Conservation (phyloP, 768 basidiomycete species). For the Termitomyces titanicus region DNA sequence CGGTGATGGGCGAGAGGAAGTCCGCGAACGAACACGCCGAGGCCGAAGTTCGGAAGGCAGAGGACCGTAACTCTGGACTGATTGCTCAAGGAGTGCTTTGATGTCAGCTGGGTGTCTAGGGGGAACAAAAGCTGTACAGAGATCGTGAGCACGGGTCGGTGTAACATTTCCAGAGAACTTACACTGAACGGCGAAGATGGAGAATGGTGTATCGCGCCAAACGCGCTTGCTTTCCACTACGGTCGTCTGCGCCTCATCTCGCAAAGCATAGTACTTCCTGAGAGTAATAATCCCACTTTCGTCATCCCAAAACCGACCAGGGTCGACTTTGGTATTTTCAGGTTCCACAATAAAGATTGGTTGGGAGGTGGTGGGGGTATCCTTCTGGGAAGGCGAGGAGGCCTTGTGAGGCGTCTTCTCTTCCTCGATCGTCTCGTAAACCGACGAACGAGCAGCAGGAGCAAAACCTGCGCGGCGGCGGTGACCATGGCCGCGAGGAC, state of each 20-base stretch:
- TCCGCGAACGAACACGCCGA: constrained; percentile 61
- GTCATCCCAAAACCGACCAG: constrained; percentile 54
- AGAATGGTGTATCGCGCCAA: constrained; percentile 74
- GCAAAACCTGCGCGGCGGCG: constrained; percentile 56
- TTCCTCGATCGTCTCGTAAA: constrained; percentile 81
- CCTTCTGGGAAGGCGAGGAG: constrained; percentile 24
- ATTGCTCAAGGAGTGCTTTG: constrained; percentile 71
- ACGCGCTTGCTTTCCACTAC: constrained; percentile 61
- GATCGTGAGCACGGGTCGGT: constrained; percentile 5
- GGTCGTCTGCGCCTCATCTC: constrained; percentile 62
- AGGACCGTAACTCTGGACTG: constrained; percentile 65
- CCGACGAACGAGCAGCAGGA: constrained; percentile 59
- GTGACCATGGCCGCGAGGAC: constrained; percentile 64
- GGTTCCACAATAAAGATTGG: constrained; percentile 57
- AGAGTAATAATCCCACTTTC: constrained; percentile 63
- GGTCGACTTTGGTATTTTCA: constrained; percentile 43
- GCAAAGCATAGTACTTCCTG: constrained; percentile 64
- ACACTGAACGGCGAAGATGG: constrained; percentile 72
- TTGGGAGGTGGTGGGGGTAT: constrained; percentile 33
- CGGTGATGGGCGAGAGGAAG: constrained; percentile 68
- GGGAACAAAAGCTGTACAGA: constrained; percentile 60
- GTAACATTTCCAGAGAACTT: constrained; percentile 23
- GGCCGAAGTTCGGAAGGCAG: constrained; percentile 70
- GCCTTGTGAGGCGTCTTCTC: constrained; percentile 37
- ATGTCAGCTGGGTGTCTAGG: constrained; percentile 62